phyloP scores from a whole-genome alignment of 148 eudicot genomes.

The Chenopodium formosanum region DNA sequence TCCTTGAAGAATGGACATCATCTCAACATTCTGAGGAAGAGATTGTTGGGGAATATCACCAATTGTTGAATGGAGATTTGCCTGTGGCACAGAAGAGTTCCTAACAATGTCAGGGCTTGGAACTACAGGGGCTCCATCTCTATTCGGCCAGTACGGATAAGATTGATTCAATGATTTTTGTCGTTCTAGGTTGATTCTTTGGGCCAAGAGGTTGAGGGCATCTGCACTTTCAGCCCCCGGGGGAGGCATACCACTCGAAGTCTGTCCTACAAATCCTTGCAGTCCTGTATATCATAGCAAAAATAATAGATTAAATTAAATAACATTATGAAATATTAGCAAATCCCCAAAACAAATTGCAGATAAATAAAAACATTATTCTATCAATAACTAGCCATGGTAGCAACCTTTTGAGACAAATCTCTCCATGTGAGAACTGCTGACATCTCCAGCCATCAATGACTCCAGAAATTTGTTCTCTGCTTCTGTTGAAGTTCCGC shows the following conservation, averaged over 20 bases:
- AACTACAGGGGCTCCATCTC: constrained; percentile 47
- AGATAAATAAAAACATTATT: constrained; percentile 8
- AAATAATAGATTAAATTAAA: neutral
- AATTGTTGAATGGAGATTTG: constrained; percentile 43
- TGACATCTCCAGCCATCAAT: constrained; percentile 60
- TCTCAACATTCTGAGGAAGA: constrained; percentile 60
- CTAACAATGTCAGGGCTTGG: constrained; percentile 46
- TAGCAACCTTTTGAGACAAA: constrained; percentile 68
- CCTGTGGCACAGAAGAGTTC: constrained; percentile 43
- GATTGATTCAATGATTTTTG: constrained; percentile 59
- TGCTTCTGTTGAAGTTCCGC: constrained; percentile 55
- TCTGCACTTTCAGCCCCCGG: constrained; percentile 59
- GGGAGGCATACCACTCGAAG: constrained; percentile 43
- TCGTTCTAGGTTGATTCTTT: constrained; percentile 61
- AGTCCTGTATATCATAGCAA: constrained; percentile 49
- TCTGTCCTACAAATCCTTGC: constrained; percentile 59
- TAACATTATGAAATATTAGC: neutral
- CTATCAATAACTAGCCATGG: neutral
- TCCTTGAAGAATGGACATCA: constrained; percentile 69
- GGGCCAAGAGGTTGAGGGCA: constrained; percentile 55
- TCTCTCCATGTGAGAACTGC: constrained; percentile 48
- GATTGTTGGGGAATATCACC: constrained; percentile 42
- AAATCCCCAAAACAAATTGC: neutral
- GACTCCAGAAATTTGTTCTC: constrained; percentile 88
- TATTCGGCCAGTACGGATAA: constrained; percentile 58